Percentiles rank a stretch among this genome's conserved stretches.
These are phyloP conservation scores for Calocybe cyanea DNA, from an alignment of 768 basidiomycete species.

Conservation along the genomic window DNA sequence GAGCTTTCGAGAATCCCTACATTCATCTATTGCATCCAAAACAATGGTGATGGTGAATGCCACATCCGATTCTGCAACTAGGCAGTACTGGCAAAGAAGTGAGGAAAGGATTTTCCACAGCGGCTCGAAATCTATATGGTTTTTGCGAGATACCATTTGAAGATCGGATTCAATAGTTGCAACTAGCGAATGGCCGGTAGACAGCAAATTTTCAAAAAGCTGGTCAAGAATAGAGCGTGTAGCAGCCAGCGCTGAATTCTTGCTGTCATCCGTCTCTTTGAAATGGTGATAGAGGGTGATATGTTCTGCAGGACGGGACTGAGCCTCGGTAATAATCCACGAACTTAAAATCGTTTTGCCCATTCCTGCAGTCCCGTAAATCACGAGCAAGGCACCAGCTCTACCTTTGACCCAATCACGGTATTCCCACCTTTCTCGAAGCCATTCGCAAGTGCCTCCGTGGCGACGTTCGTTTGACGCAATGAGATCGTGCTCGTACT, in stretches of 20 bases:
- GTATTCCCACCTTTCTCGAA: background rate
- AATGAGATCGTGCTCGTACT: background rate
- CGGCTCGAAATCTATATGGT: background rate
- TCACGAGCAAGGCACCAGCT: background rate
- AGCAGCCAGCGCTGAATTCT: slow-evolving; percentile 1
- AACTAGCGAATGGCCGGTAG: background rate
- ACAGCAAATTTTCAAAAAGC: background rate
- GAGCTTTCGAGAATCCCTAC: background rate
- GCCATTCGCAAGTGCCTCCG: slow-evolving; percentile 9
- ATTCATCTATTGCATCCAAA: slow-evolving; percentile 6
- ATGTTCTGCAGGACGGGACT: background rate
- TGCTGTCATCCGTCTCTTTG: background rate
- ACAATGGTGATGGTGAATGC: background rate
- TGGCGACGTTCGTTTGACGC: background rate
- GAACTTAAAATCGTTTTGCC: slow-evolving; percentile 8
- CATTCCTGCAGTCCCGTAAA: slow-evolving; percentile 1
- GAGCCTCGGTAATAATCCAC: slow-evolving; percentile 1
- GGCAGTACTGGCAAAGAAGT: background rate
- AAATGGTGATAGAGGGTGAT: slow-evolving; percentile 3
- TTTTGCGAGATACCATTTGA: background rate
- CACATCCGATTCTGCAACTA: too few relatives aligned
- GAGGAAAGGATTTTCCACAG: slow-evolving; percentile 3
- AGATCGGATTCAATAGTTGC: background rate
- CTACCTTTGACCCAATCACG: background rate
- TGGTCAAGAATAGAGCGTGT: slow-evolving; percentile 3